Percentiles rank a stretch among this genome's conserved stretches.
These are phyloP conservation scores for Lepidium africanum DNA, from an alignment of 345 rosid species.

Conservation along the genomic window DNA sequence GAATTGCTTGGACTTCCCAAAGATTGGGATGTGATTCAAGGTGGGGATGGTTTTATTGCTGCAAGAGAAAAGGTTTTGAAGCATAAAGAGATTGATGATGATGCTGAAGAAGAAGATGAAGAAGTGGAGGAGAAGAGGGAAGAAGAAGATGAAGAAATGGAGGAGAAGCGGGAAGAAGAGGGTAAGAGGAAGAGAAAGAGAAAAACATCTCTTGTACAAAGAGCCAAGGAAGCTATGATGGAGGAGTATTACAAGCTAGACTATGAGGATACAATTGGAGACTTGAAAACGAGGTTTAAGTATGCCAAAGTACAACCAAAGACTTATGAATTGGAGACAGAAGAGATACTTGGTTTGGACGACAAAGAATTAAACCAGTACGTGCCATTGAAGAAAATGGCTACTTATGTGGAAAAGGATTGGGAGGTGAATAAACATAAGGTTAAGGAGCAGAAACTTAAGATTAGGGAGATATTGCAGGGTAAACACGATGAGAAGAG, in stretches of 20 bases:
- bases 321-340: constrained; percentile 47
- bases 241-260: constrained; percentile 90
- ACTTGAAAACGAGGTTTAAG: constrained; percentile 84
- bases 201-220: constrained; percentile 53
- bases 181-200: constrained; percentile 63
- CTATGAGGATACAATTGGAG: constrained; percentile 83
- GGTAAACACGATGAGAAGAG: constrained; percentile 27
- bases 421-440: constrained; percentile 58
- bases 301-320: constrained; percentile 69
- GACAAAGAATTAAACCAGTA: constrained; percentile 80
- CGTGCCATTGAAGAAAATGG: constrained; percentile 75
- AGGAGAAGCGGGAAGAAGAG: constrained; percentile 30
- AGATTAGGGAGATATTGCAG: constrained; percentile 37
- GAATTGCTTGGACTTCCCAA: constrained; percentile 68
- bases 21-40: background rate
- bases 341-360: constrained; percentile 52
- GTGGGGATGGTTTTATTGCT: too few relatives aligned
- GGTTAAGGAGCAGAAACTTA: constrained; percentile 47
- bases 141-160: constrained; percentile 4
- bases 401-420: constrained; percentile 65
- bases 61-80: background rate
- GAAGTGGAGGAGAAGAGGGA: background rate
- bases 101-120: too few relatives aligned
- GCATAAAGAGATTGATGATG: too few relatives aligned
- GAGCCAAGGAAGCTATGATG: constrained; percentile 66